Percentiles rank a stretch among this genome's conserved stretches.
Evolutionary conservation across 2,329 filamentous ascomycete genomes (phyloP).

Genomic region (Tolypocladium paradoxum): DNA sequence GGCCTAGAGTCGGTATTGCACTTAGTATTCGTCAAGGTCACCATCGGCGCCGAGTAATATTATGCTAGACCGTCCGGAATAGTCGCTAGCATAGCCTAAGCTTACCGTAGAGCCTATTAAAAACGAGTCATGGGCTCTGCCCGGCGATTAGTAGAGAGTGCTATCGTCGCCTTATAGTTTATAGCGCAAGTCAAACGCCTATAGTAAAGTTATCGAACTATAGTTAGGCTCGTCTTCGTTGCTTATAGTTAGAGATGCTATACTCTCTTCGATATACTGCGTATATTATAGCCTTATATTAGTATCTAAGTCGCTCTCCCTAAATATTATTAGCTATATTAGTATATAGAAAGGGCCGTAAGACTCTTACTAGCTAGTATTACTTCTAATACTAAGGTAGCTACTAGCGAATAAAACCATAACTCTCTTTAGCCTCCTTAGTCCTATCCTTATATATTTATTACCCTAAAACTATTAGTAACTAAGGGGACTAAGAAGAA

Average conservation of each 20-base stretch:
- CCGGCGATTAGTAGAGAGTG: neutral
- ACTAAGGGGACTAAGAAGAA: neutral
- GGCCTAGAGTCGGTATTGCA: neutral
- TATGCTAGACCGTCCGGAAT: neutral
- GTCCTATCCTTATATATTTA: accelerated
- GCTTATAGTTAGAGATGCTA: neutral
- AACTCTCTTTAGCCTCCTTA: neutral
- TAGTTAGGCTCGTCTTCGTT: neutral
- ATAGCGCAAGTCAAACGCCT: neutral
- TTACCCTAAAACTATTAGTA: neutral
- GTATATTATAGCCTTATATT: neutral
- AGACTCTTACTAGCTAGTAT: neutral
- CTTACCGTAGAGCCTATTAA: neutral
- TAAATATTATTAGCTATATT: neutral
- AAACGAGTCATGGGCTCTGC: neutral
- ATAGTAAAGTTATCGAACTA: neutral
- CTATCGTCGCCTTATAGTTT: neutral
- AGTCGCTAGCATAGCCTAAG: neutral
- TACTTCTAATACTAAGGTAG: neutral
- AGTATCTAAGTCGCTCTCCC: neutral
- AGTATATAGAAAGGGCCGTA: neutral
- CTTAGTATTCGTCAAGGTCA: neutral
- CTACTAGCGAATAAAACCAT: neutral
- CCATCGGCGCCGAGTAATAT: neutral
- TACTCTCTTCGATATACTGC: neutral